These are phyloP conservation scores for Uncinocarpus reesii DNA, from an alignment of 2,329 filamentous ascomycete genomes.

Conservation along the genomic window DNA sequence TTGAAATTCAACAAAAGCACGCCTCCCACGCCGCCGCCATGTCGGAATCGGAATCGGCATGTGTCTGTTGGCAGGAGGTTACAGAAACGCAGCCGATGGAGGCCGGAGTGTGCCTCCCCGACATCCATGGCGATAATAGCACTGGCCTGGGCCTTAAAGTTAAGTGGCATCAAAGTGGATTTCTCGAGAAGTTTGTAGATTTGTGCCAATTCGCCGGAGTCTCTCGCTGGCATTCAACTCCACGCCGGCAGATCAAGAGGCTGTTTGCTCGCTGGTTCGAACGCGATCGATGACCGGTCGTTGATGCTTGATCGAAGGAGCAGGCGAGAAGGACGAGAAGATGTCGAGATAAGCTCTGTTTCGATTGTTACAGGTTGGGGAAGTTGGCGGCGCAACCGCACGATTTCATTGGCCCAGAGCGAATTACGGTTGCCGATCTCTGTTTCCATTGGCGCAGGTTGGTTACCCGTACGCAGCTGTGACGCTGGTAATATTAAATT, in stretches of 20 bases:
- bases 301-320: not conserved
- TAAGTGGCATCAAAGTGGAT: not conserved
- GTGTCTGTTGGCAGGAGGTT: not conserved
- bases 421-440: not conserved
- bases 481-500: not conserved
- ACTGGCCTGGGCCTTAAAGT: not conserved
- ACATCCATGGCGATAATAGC: not conserved
- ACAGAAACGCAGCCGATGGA: constrained; percentile 1
- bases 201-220: too few relatives aligned
- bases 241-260: not conserved
- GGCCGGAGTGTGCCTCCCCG: not conserved
- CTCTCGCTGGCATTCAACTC: not conserved
- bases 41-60: not conserved
- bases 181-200: too few relatives aligned
- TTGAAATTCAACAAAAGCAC: not conserved
- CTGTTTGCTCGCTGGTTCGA: not conserved
- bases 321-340: not conserved
- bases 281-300: not conserved
- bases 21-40: not conserved
- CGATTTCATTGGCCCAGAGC: not conserved
- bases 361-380: not conserved
- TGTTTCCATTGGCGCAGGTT: not conserved
- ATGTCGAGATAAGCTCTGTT: constrained; percentile 7
- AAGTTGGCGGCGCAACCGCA: not conserved
- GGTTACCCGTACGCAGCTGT: not conserved